Base-by-base conservation (phyloP, 306 rosid species). In the Gillenia trifoliata region DNA sequence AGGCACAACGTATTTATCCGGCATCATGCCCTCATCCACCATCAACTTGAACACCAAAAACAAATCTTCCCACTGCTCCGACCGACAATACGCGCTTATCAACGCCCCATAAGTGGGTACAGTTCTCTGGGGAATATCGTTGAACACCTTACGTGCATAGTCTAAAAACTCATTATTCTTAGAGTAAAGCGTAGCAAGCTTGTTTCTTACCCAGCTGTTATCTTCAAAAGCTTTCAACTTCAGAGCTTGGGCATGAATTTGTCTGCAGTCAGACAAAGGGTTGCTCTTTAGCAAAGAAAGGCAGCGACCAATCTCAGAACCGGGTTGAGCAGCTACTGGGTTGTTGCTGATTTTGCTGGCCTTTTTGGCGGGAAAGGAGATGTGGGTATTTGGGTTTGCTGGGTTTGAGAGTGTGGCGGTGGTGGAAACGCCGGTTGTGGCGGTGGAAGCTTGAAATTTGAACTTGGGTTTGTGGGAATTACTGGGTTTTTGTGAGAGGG, bases 1-100 rank as follows among this genome's bases (percentile, higher is more conserved):
- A 56, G 88, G 86, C 34, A 84, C 82, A 36, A 87, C 78, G n/a
- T 84, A 79, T 61, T 36, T 69, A 78, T 73, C 76, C 13, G 88
- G 87, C 15, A 79, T 59, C 29, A 78, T 29, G 25, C 85, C 84
- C 56, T 75, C 84, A 28, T 73, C 83, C 47, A 87, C 64, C 87
- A 85, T 85, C 55, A 73, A 78, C 55, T 57, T 62, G 20, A 85
- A 63, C 70, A 83, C 66, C 34, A 12, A 60, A 76, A 87, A 78
- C 28, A 85, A 4, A 2, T 82, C 80, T 13, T 82, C 74, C 86
- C 87, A 87, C 31, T 41, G 74, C 83, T 79, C 72, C 20, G 41
- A 75, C 43, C 75, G 73, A 63, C 86, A 84, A 77, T 74, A 77
- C 6, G 79, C 81, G 4, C 78, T 43, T 4, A 87, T 77, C 59